Evolutionary conservation across 2,329 filamentous ascomycete species (phyloP).

Genomic region (Penicillium olsonii): DNA sequence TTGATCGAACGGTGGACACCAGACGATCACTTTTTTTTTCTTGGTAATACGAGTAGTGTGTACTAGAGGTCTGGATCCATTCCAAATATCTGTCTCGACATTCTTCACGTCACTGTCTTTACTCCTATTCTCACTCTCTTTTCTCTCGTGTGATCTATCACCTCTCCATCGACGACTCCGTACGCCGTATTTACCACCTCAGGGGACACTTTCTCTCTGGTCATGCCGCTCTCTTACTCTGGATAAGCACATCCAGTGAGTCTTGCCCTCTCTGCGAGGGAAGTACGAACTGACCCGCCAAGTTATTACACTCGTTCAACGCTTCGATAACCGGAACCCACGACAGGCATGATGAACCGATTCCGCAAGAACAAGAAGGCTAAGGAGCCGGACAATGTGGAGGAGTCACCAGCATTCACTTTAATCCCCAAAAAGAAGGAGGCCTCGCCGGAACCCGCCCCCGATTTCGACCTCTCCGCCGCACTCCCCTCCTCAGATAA

Average conservation of each 20-base stretch:
- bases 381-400: slow-evolving; percentile 26
- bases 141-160: slow-evolving; percentile 8
- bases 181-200: neutral
- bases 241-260: slow-evolving; percentile 21
- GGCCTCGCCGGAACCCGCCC: slow-evolving; percentile 53
- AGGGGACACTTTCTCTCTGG: slow-evolving; percentile 11
- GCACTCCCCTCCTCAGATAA: slow-evolving; percentile 82
- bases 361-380: slow-evolving; percentile 45
- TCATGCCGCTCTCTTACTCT: slow-evolving; percentile 23
- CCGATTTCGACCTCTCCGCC: slow-evolving; percentile 75
- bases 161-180: neutral
- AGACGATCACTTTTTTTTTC: slow-evolving; percentile 19
- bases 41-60: slow-evolving; percentile 8
- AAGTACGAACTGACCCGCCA: slow-evolving; percentile 5
- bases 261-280: neutral
- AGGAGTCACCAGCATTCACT: slow-evolving; percentile 30
- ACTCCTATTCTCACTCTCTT: slow-evolving; percentile 1
- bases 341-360: slow-evolving; percentile 38
- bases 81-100: slow-evolving; percentile 10
- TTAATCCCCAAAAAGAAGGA: slow-evolving; percentile 51
- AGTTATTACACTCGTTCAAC: slow-evolving; percentile 4
- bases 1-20: slow-evolving; percentile 19
- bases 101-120: slow-evolving; percentile 13
- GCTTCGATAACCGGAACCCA: too few relatives aligned
- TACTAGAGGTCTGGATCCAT: slow-evolving; percentile 11